Percentiles rank a stretch among this genome's conserved stretches.
Conservation (phyloP, 108 stramenopile species). For the Aurantiochytrium sp. region DNA sequence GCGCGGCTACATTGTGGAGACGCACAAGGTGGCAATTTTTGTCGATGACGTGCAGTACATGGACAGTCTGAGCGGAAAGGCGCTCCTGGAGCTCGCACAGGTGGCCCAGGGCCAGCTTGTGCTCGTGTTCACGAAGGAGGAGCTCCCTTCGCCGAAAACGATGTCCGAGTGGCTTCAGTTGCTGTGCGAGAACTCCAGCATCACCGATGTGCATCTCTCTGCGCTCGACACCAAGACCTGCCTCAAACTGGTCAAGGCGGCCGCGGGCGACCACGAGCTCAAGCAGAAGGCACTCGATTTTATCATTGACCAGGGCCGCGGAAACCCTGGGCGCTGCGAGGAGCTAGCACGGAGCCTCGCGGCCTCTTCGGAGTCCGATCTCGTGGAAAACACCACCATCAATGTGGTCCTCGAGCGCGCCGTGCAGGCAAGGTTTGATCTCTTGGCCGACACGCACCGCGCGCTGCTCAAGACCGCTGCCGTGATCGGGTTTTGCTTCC, state of each 20-base stretch:
- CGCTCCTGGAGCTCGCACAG: neutral
- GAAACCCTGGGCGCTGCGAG: neutral
- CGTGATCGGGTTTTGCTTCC: neutral
- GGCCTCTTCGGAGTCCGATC: neutral
- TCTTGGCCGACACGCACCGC: neutral
- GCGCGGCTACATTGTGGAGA: neutral
- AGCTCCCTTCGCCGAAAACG: too few species aligned
- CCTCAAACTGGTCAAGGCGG: neutral
- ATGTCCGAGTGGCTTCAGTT: neutral
- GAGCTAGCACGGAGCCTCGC: neutral
- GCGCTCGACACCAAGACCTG: neutral
- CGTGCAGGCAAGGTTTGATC: slow-evolving; percentile 1
- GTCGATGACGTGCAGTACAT: neutral
- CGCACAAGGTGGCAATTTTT: neutral
- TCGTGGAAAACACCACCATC: neutral
- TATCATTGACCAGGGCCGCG: neutral
- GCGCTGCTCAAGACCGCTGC: slow-evolving; percentile 24
- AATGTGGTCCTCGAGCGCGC: neutral
- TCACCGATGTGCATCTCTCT: neutral
- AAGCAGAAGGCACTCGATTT: neutral
- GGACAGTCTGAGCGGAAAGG: neutral
- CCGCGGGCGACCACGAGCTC: neutral
- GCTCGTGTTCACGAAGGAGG: neutral
- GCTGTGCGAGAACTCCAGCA: neutral
- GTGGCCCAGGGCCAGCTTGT: neutral